Evolutionary conservation across 371 early-diverging fungal genomes (phyloP).

Genomic region (Chytridium lagenaria): DNA sequence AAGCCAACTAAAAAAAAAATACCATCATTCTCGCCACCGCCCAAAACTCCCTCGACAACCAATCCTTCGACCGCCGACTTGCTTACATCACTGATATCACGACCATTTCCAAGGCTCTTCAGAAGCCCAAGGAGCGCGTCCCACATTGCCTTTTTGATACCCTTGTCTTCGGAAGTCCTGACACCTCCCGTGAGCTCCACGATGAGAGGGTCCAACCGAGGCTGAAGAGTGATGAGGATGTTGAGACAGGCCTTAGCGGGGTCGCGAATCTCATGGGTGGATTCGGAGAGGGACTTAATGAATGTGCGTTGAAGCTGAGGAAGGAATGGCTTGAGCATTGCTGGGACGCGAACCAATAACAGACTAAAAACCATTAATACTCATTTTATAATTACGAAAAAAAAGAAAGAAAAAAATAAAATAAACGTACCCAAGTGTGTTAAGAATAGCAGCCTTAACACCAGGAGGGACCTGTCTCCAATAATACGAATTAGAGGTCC

Average conservation of each 20-base stretch:
- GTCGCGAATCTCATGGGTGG: slow-evolving; percentile 70
- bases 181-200: slow-evolving; percentile 81
- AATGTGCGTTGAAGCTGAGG: slow-evolving; percentile 98
- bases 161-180: slow-evolving; percentile 58
- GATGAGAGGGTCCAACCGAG: slow-evolving; percentile 86
- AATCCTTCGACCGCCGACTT: slow-evolving; percentile 59
- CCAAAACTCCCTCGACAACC: slow-evolving; percentile 38
- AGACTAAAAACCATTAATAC: slow-evolving; percentile 51
- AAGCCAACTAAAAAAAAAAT: slow-evolving; percentile 17
- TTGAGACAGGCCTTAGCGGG: slow-evolving; percentile 83
- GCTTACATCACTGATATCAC: slow-evolving; percentile 66
- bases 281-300: slow-evolving; percentile 86
- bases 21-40: slow-evolving; percentile 47
- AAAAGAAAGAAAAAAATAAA: slow-evolving; percentile 7
- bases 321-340: slow-evolving; percentile 91
- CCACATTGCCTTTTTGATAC: slow-evolving; percentile 69
- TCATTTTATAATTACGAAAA: not conserved
- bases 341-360: slow-evolving; percentile 82
- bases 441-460: slow-evolving; percentile 91
- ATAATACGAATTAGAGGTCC: slow-evolving; percentile 97
- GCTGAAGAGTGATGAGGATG: slow-evolving; percentile 78
- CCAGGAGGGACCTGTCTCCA: slow-evolving; percentile 90
- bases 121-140: slow-evolving; percentile 64
- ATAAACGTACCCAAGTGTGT: slow-evolving; percentile 69
- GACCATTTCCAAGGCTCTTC: slow-evolving; percentile 58